These are phyloP conservation scores for Tylopilus felleus DNA, from an alignment of 768 basidiomycete genomes.

Conservation along the genomic window DNA sequence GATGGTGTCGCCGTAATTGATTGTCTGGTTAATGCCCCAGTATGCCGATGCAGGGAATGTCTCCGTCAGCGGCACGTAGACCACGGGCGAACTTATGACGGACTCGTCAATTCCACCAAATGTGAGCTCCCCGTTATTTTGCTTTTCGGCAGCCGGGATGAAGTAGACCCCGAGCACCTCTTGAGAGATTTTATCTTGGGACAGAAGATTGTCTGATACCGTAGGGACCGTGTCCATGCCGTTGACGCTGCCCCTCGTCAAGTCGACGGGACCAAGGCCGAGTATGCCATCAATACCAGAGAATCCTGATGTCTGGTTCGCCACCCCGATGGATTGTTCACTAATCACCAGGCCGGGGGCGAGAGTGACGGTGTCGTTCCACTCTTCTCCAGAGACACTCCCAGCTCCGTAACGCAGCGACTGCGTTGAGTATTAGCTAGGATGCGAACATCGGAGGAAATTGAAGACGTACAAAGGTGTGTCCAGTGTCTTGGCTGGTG, in stretches of 20 bases:
- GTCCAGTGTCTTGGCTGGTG: conserved; percentile 15
- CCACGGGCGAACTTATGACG: too few species aligned
- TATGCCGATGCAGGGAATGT: neutral
- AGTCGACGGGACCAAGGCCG: conserved; percentile 32
- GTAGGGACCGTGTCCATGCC: conserved; percentile 25
- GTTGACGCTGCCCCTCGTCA: conserved; percentile 28
- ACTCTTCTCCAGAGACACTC: conserved; percentile 13
- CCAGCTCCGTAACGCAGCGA: neutral
- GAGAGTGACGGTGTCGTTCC: conserved; percentile 16
- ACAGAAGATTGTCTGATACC: conserved; percentile 34
- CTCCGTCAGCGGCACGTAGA: neutral
- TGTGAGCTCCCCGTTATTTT: conserved; percentile 23
- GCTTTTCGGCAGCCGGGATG: conserved; percentile 19
- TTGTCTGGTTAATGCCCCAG: neutral
- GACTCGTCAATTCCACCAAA: conserved; percentile 21
- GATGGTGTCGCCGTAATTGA: neutral
- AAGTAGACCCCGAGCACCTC: conserved; percentile 35
- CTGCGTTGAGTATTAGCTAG: neutral
- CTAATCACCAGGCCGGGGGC: conserved; percentile 1
- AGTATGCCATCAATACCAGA: conserved; percentile 36
- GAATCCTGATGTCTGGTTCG: conserved; percentile 2
- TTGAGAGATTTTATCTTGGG: conserved; percentile 26
- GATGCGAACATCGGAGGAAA: neutral
- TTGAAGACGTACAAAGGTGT: conserved; percentile 11
- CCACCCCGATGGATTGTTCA: conserved; percentile 37